These are phyloP conservation scores for Berberis thunbergii DNA, from an alignment of 164 flowering plant species.

Conservation along the genomic window DNA sequence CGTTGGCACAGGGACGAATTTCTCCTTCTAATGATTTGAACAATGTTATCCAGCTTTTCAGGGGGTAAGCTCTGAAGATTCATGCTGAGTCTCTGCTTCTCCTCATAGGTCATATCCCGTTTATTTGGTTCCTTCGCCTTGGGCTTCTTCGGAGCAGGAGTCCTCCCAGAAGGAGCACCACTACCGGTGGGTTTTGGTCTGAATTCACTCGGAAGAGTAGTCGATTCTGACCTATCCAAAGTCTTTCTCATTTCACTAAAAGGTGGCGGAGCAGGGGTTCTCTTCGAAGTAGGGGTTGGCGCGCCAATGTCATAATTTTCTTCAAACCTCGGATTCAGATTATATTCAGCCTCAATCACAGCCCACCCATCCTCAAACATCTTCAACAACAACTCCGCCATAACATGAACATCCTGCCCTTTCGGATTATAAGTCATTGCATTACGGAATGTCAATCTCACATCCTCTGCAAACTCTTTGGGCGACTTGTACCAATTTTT, in stretches of 20 bases:
- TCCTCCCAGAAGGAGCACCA: slow-evolving; percentile 23
- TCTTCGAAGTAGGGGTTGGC: slow-evolving; percentile 34
- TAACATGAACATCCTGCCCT: slow-evolving; percentile 69
- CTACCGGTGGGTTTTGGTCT: slow-evolving; percentile 16
- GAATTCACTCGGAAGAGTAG: slow-evolving; percentile 22
- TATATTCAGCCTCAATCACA: slow-evolving; percentile 28
- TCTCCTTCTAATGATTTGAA: slow-evolving; percentile 75
- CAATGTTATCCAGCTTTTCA: slow-evolving; percentile 64
- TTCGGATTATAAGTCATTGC: slow-evolving; percentile 85
- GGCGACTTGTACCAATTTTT: slow-evolving; percentile 69
- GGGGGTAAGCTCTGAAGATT: slow-evolving; percentile 65
- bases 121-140: slow-evolving; percentile 52
- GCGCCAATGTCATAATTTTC: slow-evolving; percentile 23
- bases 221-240: slow-evolving; percentile 46
- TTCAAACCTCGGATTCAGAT: slow-evolving; percentile 20
- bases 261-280: slow-evolving; percentile 22
- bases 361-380: slow-evolving; percentile 62
- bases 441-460: slow-evolving; percentile 70
- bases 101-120: slow-evolving; percentile 78
- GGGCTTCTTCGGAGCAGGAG: slow-evolving; percentile 52
- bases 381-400: slow-evolving; percentile 52
- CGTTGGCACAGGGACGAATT: slow-evolving; percentile 54
- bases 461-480: slow-evolving; percentile 79
- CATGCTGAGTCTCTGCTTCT: slow-evolving; percentile 69
- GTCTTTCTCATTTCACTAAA: slow-evolving; percentile 21